These are phyloP conservation scores for Macadamia tetraphylla DNA, from an alignment of 164 flowering plant genomes.

Conservation along the genomic window DNA sequence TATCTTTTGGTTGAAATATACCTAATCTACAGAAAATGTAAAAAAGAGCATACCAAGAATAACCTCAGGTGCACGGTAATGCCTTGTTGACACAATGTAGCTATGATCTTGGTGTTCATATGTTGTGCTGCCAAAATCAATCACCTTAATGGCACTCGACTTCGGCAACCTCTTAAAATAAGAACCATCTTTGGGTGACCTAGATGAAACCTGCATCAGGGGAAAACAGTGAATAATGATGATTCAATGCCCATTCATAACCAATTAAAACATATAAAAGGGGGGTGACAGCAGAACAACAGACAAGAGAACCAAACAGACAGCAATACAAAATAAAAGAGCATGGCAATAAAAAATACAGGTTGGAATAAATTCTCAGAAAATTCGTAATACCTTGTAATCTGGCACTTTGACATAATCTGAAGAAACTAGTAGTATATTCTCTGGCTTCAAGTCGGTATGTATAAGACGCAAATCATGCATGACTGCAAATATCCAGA, in stretches of 20 bases:
- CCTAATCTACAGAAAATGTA: too few relatives aligned
- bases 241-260: not conserved
- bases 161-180: slow-evolving; percentile 41
- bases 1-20: too few relatives aligned
- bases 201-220: slow-evolving; percentile 44
- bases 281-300: too few relatives aligned
- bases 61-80: slow-evolving; percentile 87
- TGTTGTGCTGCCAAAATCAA: slow-evolving; percentile 89
- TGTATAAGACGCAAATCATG: slow-evolving; percentile 88
- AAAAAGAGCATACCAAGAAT: slow-evolving; percentile 49
- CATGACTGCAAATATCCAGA: slow-evolving; percentile 62
- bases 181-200: slow-evolving; percentile 61
- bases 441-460: slow-evolving; percentile 97
- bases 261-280: too few relatives aligned
- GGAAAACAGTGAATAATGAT: not conserved
- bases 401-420: slow-evolving; percentile 82
- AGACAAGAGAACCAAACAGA: not conserved
- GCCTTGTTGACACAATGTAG: slow-evolving; percentile 77
- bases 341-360: not conserved
- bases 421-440: slow-evolving; percentile 73
- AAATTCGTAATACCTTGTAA: slow-evolving; percentile 57
- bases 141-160: slow-evolving; percentile 77
- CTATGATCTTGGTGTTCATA: slow-evolving; percentile 62
- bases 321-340: not conserved
- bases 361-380: not conserved